Evolutionary conservation across 1,284 basidiomycete genomes (phyloP), one percentile per base, ranked within the genome.

Genomic region (Malassezia globosa): DNA sequence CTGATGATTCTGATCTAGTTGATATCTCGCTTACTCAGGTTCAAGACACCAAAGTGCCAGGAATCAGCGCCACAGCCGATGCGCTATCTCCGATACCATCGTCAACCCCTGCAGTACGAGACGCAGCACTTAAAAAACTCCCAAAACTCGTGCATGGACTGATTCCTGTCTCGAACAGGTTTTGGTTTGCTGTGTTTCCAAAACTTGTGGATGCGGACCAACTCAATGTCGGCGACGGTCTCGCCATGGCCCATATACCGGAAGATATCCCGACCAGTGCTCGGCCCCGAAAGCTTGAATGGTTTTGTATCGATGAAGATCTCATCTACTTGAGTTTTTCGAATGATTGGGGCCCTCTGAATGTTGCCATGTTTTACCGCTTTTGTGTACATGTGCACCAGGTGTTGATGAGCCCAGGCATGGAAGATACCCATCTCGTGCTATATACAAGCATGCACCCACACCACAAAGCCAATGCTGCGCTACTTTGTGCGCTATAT

Each of bases 401-500:
- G 35, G 56, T 66, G 54, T 51, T 66, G 18, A 57, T 58, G 22
- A 57, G 44, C 16, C n/a, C 37, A 21, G 38, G 26, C 41, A 42
- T 49, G 39, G 56, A 48, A 21, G 26, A 22, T 7, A 78, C 83
- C 62, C 78, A 83, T 29, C 77, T 99, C 16, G 85, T 95, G 18
- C 77, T 99, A 16, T 97, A 94, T 73, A 85, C 89, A 10, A 84
- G 84, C 13, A 79, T 81, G 61, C 83, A 88, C 56, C 83, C 90
- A 2, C 79, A 82, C 56, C 77, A 79, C 55, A 97, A 96, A 73
- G 87, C 90, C 4, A 97, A 96, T 67, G 85, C 92, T 2, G 89
- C 89, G 0, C 75, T 96, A 29, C 75, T 97, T 19, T 85, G 90
- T 75, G 83, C 88, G 4, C 79, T 97, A 34, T 97, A 90, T 73